Evolutionary conservation across 2,329 filamentous ascomycete genomes (phyloP), one percentile per base, ranked within the genome.

Genomic region (Fusarium fujikuroi): DNA sequence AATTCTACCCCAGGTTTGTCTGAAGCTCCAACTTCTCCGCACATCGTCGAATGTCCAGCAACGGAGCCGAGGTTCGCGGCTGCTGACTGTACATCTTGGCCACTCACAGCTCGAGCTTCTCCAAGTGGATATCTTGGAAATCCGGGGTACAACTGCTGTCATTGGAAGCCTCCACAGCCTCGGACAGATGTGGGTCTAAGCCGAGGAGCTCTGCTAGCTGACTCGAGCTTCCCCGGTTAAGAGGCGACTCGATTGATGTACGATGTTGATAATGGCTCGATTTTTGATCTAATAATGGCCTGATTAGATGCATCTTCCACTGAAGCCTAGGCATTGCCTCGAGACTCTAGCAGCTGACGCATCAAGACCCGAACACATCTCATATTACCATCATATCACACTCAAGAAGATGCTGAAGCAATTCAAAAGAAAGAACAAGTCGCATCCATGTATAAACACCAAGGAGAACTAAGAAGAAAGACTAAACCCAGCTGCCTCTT

Each of bases 381-480:
- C 37, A 58, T 56, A 42, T 53, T 44, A 40, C 28, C n/a, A 21
- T 21, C 49, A 37, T 28, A 53, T 50, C 47, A 71, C 57, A 23
- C 40, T 56, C 34, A 23, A 32, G n/a, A 19, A 30, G 21, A 36
- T 30, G 28, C 36, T 39, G 25, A 47, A 7, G 37, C 23, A 23
- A 39, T 65, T 60, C 30, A 56, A 63, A 68, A 64, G 36, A 64
- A n/a, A 64, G 43, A 72, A 67, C 72, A 65, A 69, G 59, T 63
- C 64, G 66, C 61, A 76, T 66, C 73, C 75, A 75, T 77, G 65
- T 70, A 75, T 74, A 69, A 78, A 76, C 76, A 69, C 70, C 73
- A 59, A 60, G n/a, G 44, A 69, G 47, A 70, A 63, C 64, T 42
- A 63, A 52, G n/a, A 53, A 66, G 52, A 59, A 70, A 60, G 37